These are phyloP conservation scores for Seiridium unicorne DNA, from an alignment of 2,329 filamentous ascomycete species.

Conservation along the genomic window DNA sequence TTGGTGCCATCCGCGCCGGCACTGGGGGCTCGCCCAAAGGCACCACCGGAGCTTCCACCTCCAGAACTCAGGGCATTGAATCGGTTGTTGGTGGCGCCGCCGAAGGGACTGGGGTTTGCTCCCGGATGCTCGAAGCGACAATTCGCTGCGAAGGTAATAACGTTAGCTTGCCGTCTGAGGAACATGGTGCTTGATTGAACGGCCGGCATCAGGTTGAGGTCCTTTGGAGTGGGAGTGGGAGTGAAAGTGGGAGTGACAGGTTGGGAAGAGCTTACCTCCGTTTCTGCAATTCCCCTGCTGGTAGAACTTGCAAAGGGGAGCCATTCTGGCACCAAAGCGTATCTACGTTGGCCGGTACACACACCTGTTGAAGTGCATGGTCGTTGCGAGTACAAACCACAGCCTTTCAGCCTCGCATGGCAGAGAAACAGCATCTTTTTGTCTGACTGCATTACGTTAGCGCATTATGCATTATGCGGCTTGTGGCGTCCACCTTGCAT, in stretches of 20 bases:
- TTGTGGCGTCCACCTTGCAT: background rate
- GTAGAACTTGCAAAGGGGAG: slow-evolving; percentile 60
- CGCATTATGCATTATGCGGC: background rate
- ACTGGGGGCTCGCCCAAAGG: slow-evolving; percentile 4
- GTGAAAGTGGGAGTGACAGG: background rate
- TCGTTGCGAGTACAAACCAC: background rate
- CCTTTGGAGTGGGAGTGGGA: no score
- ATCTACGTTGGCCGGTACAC: background rate
- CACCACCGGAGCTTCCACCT: slow-evolving; percentile 7
- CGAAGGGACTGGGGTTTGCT: slow-evolving; percentile 31
- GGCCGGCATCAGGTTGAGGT: background rate
- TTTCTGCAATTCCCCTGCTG: slow-evolving; percentile 64
- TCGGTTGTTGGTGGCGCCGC: slow-evolving; percentile 25
- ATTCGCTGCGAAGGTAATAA: slow-evolving; percentile 37
- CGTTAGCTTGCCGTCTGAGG: background rate
- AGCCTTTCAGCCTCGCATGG: slow-evolving; percentile 6
- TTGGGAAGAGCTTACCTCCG: slow-evolving; percentile 49
- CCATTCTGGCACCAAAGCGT: slow-evolving; percentile 24
- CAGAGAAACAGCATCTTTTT: background rate
- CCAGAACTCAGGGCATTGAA: slow-evolving; percentile 23
- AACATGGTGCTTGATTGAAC: background rate
- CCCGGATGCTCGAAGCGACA: slow-evolving; percentile 56
- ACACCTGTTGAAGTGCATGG: background rate
- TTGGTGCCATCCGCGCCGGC: slow-evolving; percentile 13
- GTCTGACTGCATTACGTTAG: background rate